Evolutionary conservation across 2,329 filamentous ascomycete genomes (phyloP), one percentile per base, ranked within the genome.

Genomic region (Cadophora luteo-olivacea): DNA sequence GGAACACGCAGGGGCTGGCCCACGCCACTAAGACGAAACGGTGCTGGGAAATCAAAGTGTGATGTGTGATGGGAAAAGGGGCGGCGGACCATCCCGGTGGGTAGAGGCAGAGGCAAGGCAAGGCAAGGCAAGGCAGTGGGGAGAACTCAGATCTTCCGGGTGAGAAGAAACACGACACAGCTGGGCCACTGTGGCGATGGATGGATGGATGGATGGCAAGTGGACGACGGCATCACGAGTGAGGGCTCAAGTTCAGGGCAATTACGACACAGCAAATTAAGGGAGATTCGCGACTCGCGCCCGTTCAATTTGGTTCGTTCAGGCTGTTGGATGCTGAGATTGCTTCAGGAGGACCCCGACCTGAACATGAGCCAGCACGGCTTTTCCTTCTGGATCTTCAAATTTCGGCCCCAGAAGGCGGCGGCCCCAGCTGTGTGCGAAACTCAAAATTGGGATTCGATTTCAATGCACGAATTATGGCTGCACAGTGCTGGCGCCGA

Each of bases 391-490:
- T 29, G 25, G 41, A 33, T 48, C 41, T 62, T 49, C 58, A 24
- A 58, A 58, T 41, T 60, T 41, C 33, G 41, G 32, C 60, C 60
- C 25, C 45, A 62, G 48, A 49, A 62, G 25, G 14, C 60, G 48
- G 57, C 45, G 25, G 60, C 24, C 57, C 45, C 49, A 51, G 38
- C 41, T 62, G 25, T 62, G 60, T 49, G 41, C 60, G 60, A 49
- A 62, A 62, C 38, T 61, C 58, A 61, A 48, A 22, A 51, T 60
- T 22, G 19, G 9, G 60, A 49, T 51, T 33, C 24, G 38, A 22
- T 5, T 24, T 61, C 62, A 61, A 49, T 64, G 68, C 65, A 71
- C 65, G 63, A 70, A 52, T 55, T 62, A 62, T 62, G 38, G 24
- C 24, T 55, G 52, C 25, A 33, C 16, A n/a, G 41, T 22, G 41